Evolutionary conservation across 805 yeast species (phyloP).

Genomic region (Grigorovia transvaalensis): DNA sequence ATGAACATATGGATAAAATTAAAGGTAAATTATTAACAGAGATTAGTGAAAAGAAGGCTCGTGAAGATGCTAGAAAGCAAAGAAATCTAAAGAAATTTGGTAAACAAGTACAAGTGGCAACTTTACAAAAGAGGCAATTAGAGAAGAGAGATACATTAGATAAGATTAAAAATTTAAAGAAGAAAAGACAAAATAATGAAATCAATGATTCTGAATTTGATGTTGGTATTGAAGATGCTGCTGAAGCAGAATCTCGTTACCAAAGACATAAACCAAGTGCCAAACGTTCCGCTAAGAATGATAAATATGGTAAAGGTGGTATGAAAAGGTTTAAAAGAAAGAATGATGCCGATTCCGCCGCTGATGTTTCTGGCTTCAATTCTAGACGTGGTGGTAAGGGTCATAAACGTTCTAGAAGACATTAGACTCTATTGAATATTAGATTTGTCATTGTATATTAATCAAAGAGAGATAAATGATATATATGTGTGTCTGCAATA

Average conservation of each 20-base stretch:
- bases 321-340: conserved; percentile 61
- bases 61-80: conserved; percentile 89
- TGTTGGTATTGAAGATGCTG: conserved; percentile 78
- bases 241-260: conserved; percentile 31
- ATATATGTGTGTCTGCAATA: no score
- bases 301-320: conserved; percentile 72
- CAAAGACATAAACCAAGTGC: conserved; percentile 34
- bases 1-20: conserved; percentile 94
- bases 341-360: conserved; percentile 63
- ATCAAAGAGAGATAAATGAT: no score
- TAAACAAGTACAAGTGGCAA: conserved; percentile 90
- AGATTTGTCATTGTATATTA: not conserved
- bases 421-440: conserved; percentile 5
- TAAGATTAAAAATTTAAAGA: conserved; percentile 80
- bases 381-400: conserved; percentile 46
- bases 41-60: conserved; percentile 74
- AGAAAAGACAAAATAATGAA: conserved; percentile 73
- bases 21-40: conserved; percentile 72
- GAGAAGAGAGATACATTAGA: conserved; percentile 86
- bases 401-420: conserved; percentile 32
- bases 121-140: conserved; percentile 85
- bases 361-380: conserved; percentile 51
- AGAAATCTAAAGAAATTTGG: conserved; percentile 94
- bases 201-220: conserved; percentile 49
- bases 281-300: conserved; percentile 60